Evolutionary conservation across 345 rosid genomes (phyloP), one percentile per base, ranked within the genome.

Genomic region (Murraya paniculata): DNA sequence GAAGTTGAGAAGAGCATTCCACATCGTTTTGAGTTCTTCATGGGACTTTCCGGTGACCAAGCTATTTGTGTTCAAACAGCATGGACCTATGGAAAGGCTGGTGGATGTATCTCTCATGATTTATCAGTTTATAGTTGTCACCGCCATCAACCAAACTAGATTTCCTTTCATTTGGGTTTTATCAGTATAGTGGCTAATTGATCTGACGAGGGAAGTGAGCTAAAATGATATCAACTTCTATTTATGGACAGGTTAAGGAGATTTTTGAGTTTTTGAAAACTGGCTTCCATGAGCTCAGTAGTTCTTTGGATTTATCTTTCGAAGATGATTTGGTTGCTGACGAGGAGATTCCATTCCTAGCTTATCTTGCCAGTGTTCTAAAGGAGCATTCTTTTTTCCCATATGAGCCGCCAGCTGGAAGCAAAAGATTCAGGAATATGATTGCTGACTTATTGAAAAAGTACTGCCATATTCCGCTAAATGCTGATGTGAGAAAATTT

Each of bases 1-100:
- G 99, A 95, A 90, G 93, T 95, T 85, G 99, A 95, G 88, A 92
- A 94, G 85, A 95, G 90, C 85, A 93, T 97, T 84, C 99, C 95
- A 22, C 99, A 95, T 80, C 93, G 98, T 67, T 95, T 95, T 87
- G 99, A 95, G 84, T 95, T 95, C 83, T 95, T 93, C 83, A 93
- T 95, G 98, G 98, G 98, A 81, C 95, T 91, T 77, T 86, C 92
- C 35, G 95, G 92, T 79, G 98, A 95, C 84, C 95, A 92, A 84
- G 97, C 97, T 68, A 89, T 95, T 76, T 95, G 98, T 89, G 99
- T 98, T 82, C 93, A 98, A 79, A 93, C 99, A 74, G 98, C 98
- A 76, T 93, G 99, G 99, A n/a, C 99, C 33, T 93, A 95, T 84
- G 98, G 95, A 76, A 88, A 90, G 82, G 88, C 94, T 76, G 97